phyloP scores from a whole-genome alignment of 129 eudicot genomes.

The Apium graveolens region DNA sequence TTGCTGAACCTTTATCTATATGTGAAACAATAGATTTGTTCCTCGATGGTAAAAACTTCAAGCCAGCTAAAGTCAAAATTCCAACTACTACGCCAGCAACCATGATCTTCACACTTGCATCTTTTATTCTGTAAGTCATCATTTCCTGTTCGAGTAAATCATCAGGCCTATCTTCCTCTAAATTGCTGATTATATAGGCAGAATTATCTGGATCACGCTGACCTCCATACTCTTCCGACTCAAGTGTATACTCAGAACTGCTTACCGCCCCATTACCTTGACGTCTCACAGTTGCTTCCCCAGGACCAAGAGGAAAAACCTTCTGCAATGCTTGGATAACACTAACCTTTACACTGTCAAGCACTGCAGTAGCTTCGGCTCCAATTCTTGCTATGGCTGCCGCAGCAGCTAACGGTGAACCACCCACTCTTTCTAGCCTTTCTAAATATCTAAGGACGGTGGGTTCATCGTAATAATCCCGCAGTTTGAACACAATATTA shows the following conservation, averaged over 20 bases:
- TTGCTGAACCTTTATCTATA: slow-evolving; percentile 39
- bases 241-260: slow-evolving; percentile 16
- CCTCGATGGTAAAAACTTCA: slow-evolving; percentile 49
- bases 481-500: slow-evolving; percentile 62
- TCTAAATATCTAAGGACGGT: slow-evolving; percentile 76
- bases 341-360: slow-evolving; percentile 64
- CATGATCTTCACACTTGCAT: slow-evolving; percentile 77
- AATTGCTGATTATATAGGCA: slow-evolving; percentile 9
- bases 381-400: slow-evolving; percentile 92
- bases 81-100: slow-evolving; percentile 86
- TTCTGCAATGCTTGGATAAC: slow-evolving; percentile 78
- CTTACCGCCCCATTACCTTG: slow-evolving; percentile 31
- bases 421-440: slow-evolving; percentile 65
- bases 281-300: slow-evolving; percentile 40
- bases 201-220: slow-evolving; percentile 21
- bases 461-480: slow-evolving; percentile 97
- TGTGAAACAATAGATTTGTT: slow-evolving; percentile 23
- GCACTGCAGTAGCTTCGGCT: slow-evolving; percentile 96
- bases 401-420: slow-evolving; percentile 92
- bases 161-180: slow-evolving; percentile 23
- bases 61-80: slow-evolving; percentile 56
- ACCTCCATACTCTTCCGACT: slow-evolving; percentile 20
- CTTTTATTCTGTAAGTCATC: slow-evolving; percentile 67
- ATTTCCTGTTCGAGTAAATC: slow-evolving; percentile 50
- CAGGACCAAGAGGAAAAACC: slow-evolving; percentile 69